Percentiles rank a stretch among this genome's conserved stretches.
phyloP scores from a whole-genome alignment of 495 filamentous ascomycete species.

The Elaphomyces granulatus region DNA sequence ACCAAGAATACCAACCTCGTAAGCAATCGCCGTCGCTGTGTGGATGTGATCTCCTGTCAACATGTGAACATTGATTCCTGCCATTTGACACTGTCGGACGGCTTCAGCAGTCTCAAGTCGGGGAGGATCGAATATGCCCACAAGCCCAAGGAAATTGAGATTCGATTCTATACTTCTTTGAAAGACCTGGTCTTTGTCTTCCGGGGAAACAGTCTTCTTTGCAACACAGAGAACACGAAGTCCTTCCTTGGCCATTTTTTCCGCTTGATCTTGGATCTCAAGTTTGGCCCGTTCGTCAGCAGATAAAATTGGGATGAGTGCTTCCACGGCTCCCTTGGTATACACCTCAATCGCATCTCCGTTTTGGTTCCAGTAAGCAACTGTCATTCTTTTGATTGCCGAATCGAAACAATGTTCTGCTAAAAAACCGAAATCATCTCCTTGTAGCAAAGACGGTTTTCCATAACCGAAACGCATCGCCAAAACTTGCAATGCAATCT shows the following conservation, averaged over 20 bases:
- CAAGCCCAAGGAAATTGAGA: slow-evolving; percentile 49
- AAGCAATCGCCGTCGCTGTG: slow-evolving; percentile 51
- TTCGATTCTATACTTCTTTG: too few relatives aligned
- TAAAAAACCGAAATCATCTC: slow-evolving; percentile 45
- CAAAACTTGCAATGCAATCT: slow-evolving; percentile 72
- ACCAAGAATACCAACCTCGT: slow-evolving; percentile 51
- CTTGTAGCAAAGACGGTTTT: slow-evolving; percentile 37
- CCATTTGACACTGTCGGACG: slow-evolving; percentile 40
- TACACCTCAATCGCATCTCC: slow-evolving; percentile 38
- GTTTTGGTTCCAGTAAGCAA: slow-evolving; percentile 39
- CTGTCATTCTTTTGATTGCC: slow-evolving; percentile 71
- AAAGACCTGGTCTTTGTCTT: slow-evolving; percentile 34
- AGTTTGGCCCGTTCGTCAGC: slow-evolving; percentile 40
- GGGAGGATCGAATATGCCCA: slow-evolving; percentile 63
- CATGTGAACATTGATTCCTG: slow-evolving; percentile 67
- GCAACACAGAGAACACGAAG: slow-evolving; percentile 69
- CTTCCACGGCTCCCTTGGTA: slow-evolving; percentile 54
- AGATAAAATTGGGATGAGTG: too few relatives aligned
- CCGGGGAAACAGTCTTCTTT: slow-evolving; percentile 26
- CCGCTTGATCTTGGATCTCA: slow-evolving; percentile 34
- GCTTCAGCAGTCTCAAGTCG: slow-evolving; percentile 45
- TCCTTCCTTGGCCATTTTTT: slow-evolving; percentile 54
- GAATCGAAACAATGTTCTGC: slow-evolving; percentile 74
- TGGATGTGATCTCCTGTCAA: slow-evolving; percentile 54
- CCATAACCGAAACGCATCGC: slow-evolving; percentile 53